Conservation (phyloP, 768 basidiomycete genomes). For the Lactarius psammicola region DNA sequence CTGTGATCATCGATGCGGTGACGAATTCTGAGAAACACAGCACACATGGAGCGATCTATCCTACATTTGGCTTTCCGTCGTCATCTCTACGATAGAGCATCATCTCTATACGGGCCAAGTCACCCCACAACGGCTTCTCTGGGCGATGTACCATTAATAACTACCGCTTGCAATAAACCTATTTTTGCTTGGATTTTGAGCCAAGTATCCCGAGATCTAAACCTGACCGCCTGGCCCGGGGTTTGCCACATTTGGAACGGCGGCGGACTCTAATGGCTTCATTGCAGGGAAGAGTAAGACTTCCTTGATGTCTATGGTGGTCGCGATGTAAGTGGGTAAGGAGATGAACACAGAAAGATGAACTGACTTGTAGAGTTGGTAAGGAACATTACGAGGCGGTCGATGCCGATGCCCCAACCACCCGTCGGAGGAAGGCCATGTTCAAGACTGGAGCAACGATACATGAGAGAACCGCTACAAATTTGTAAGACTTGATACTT, state of each 20-base stretch:
- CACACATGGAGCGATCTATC: neutral
- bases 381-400: constrained; percentile 97
- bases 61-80: neutral
- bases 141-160: constrained; percentile 9
- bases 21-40: constrained; percentile 20
- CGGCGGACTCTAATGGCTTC: constrained; percentile 69
- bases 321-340: constrained; percentile 19
- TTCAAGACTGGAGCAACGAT: constrained; percentile 63
- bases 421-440: constrained; percentile 97
- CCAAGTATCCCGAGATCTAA: constrained; percentile 13
- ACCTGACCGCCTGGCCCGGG: constrained; percentile 36
- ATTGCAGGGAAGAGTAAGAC: constrained; percentile 96
- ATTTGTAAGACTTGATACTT: constrained; percentile 37
- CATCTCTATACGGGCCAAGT: neutral
- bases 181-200: constrained; percentile 1
- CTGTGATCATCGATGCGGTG: constrained; percentile 27
- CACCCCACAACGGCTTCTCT: neutral
- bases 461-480: neutral
- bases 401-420: constrained; percentile 96
- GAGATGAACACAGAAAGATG: constrained; percentile 3
- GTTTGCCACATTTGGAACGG: constrained; percentile 38
- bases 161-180: constrained; percentile 2
- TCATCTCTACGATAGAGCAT: too few relatives aligned
- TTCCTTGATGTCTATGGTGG: constrained; percentile 83
- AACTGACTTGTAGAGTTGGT: constrained; percentile 88